Percentiles rank a stretch among this genome's conserved stretches.
These are phyloP conservation scores for Leishmania amazonensis DNA, from an alignment of 208 protist genomes.

Conservation along the genomic window DNA sequence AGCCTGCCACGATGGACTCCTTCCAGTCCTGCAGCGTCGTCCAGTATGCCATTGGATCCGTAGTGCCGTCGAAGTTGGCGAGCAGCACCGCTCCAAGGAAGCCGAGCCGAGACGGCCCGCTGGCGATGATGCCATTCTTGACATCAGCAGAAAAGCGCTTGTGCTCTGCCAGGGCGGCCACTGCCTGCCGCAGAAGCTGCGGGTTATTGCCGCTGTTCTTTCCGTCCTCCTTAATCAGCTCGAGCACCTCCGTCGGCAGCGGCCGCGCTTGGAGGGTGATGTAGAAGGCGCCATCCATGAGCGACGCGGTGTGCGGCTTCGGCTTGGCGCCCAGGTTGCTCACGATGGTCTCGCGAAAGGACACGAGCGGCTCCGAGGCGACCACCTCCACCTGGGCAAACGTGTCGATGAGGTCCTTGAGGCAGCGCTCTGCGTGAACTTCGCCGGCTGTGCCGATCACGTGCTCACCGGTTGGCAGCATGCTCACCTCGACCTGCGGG, in stretches of 20 bases:
- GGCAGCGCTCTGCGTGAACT: conserved; percentile 96
- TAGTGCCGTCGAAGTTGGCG: conserved; percentile 57
- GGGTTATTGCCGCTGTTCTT: conserved; percentile 67
- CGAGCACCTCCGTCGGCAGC: conserved; percentile 72
- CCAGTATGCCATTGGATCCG: conserved; percentile 24
- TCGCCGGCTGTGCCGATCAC: conserved; percentile 96
- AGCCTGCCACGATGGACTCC: conserved; percentile 94
- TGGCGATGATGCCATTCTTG: conserved; percentile 56
- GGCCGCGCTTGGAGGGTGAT: conserved; percentile 76
- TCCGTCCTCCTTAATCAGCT: conserved; percentile 74
- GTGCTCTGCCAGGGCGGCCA: conserved; percentile 44
- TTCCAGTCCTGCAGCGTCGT: conserved; percentile 57
- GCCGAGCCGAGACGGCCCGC: conserved; percentile 64
- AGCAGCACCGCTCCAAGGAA: conserved; percentile 81
- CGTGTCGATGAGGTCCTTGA: conserved; percentile 93
- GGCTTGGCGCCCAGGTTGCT: conserved; percentile 62
- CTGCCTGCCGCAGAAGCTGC: conserved; percentile 41
- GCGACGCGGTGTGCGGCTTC: conserved; percentile 64
- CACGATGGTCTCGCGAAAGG: conserved; percentile 86
- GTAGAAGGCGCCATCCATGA: conserved; percentile 69
- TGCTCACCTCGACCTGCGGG: conserved; percentile 92
- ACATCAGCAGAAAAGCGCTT: conserved; percentile 56
- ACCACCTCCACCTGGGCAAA: conserved; percentile 87
- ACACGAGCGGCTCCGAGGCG: conserved; percentile 88
- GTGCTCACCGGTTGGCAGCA: conserved; percentile 96